phyloP scores from a whole-genome alignment of 225 moss, liverwort and hornwort genomes.

The Climacium dendroides region DNA sequence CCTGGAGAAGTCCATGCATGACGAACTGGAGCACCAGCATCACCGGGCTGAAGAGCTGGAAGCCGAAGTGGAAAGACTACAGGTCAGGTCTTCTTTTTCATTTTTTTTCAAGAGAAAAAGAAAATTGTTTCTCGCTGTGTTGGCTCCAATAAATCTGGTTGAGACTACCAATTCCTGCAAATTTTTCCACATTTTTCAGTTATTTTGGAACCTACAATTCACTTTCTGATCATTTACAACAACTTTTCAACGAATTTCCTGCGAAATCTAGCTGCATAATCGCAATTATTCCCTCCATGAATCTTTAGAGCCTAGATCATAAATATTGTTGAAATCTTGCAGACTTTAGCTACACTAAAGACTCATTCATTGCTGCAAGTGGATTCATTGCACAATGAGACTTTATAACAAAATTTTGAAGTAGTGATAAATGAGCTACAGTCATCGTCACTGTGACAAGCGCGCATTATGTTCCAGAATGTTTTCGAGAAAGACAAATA shows the following conservation, averaged over 20 bases:
- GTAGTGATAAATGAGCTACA: too few species aligned
- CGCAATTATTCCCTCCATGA: background rate
- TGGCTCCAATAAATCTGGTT: background rate
- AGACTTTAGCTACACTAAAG: background rate
- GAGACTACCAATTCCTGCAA: background rate
- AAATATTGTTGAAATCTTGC: background rate
- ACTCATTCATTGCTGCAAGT: background rate
- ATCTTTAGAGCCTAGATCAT: background rate
- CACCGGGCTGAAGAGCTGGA: conserved; percentile 61
- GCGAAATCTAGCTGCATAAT: background rate
- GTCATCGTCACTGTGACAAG: background rate
- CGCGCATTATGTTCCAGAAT: background rate
- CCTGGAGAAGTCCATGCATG: conserved; percentile 70
- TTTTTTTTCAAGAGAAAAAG: too few species aligned
- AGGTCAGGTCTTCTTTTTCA: conserved; percentile 3
- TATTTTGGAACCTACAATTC: too few species aligned
- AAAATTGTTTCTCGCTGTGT: background rate
- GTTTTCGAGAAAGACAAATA: background rate
- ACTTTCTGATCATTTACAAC: background rate
- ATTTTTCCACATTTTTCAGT: too few species aligned
- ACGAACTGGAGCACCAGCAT: conserved; percentile 58
- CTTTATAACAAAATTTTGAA: background rate
- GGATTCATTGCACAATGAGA: background rate
- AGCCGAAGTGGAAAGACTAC: conserved; percentile 47
- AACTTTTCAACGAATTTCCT: background rate